Percentiles rank a stretch among this genome's conserved stretches.
phyloP scores from a whole-genome alignment of 2,329 filamentous ascomycete species.

The Fusarium nurragi region DNA sequence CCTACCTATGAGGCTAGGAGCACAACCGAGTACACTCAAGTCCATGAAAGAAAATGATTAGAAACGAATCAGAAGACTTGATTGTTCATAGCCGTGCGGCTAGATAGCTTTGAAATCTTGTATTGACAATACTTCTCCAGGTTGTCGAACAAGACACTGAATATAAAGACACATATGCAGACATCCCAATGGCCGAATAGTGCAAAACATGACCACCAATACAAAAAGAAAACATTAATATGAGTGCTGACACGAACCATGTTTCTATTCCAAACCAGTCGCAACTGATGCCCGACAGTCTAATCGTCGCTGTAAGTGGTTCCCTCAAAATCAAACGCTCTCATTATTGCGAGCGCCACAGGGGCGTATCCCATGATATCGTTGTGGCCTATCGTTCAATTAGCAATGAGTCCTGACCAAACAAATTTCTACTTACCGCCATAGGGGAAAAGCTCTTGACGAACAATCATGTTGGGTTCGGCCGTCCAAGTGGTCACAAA shows the following conservation, averaged over 20 bases:
- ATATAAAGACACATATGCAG: not conserved
- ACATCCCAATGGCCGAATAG: not conserved
- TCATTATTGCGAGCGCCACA: conserved; percentile 70
- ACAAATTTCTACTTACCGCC: conserved; percentile 58
- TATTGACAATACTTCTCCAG: too few relatives aligned
- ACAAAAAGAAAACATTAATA: not conserved
- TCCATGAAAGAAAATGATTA: too few relatives aligned
- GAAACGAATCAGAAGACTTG: too few relatives aligned
- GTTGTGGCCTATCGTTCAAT: conserved; percentile 68
- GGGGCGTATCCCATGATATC: conserved; percentile 72
- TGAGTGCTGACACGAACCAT: not conserved
- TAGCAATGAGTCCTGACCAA: not conserved
- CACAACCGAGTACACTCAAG: not conserved
- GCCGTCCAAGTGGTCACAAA: conserved; percentile 59
- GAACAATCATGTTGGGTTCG: conserved; percentile 58
- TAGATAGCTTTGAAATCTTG: too few relatives aligned
- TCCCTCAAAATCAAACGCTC: conserved; percentile 65
- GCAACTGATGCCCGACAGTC: not conserved
- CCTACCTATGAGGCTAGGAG: not conserved
- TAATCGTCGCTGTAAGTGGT: conserved; percentile 42
- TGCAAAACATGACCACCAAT: not conserved
- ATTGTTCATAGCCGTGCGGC: too few relatives aligned
- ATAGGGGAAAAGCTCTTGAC: conserved; percentile 64
- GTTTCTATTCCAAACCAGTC: not conserved
- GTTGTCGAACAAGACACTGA: not conserved